These are phyloP conservation scores for Globisporangium lucens DNA, from an alignment of 352 stramenopile genomes.

Conservation along the genomic window DNA sequence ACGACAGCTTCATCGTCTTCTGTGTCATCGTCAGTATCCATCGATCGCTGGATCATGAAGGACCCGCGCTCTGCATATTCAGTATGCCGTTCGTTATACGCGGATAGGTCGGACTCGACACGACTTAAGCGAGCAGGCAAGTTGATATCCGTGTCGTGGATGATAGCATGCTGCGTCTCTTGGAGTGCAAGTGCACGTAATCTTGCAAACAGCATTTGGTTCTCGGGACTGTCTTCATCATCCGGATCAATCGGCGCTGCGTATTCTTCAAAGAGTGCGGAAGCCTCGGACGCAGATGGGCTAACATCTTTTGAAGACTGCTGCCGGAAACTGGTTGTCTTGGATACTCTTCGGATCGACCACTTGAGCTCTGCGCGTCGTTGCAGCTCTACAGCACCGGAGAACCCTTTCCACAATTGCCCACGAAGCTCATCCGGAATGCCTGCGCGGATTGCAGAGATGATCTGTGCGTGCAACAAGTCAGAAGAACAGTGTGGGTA, in stretches of 20 bases:
- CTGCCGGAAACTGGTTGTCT: conserved; percentile 36
- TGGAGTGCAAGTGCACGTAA: conserved; percentile 53
- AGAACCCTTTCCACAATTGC: conserved; percentile 74
- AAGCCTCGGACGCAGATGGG: conserved; percentile 1
- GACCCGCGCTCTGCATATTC: conserved; percentile 30
- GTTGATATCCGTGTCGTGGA: conserved; percentile 6
- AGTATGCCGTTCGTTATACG: conserved; percentile 38
- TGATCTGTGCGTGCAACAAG: conserved; percentile 34
- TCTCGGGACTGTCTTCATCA: conserved; percentile 43
- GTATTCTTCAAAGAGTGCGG: conserved; percentile 46
- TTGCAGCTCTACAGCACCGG: conserved; percentile 56
- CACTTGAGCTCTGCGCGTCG: conserved; percentile 56
- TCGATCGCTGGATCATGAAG: conserved; percentile 26
- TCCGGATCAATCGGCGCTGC: conserved; percentile 38
- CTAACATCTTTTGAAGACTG: conserved; percentile 4
- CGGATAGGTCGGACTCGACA: conserved; percentile 39
- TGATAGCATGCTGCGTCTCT: conserved; percentile 23
- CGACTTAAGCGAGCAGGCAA: conserved; percentile 13
- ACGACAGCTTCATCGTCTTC: conserved; percentile 28
- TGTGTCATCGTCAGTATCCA: conserved; percentile 26
- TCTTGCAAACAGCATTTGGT: conserved; percentile 60
- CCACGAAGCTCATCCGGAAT: conserved; percentile 77
- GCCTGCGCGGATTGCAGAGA: conserved; percentile 68
- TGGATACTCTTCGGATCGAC: conserved; percentile 47
- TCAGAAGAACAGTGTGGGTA: background rate